These are phyloP conservation scores for Epichloe bromicola DNA, from an alignment of 2,329 filamentous ascomycete genomes.

Conservation along the genomic window DNA sequence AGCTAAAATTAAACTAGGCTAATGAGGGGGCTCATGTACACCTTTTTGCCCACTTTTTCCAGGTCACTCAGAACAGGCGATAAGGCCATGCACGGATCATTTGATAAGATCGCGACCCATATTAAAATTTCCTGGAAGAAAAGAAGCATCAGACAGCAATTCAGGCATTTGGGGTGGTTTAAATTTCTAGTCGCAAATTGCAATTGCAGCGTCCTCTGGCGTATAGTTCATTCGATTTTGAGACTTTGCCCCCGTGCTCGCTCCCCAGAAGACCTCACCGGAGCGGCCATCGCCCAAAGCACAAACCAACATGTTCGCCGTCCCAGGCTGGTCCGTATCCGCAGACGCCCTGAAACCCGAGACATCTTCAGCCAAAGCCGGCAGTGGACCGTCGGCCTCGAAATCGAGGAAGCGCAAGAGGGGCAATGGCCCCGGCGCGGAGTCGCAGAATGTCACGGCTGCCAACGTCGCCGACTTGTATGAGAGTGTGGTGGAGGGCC, in stretches of 20 bases:
- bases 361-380: slow-evolving; percentile 22
- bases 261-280: neutral
- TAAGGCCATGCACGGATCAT: slow-evolving; percentile 2
- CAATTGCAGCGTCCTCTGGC: neutral
- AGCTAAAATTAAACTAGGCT: too few relatives aligned
- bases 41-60: too few relatives aligned
- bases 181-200: neutral
- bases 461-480: slow-evolving; percentile 68
- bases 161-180: neutral
- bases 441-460: slow-evolving; percentile 39
- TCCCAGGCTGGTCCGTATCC: slow-evolving; percentile 82
- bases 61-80: neutral
- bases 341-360: slow-evolving; percentile 60
- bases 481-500: slow-evolving; percentile 65
- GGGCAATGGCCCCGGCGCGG: slow-evolving; percentile 8
- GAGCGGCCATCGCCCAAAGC: neutral
- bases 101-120: slow-evolving; percentile 1
- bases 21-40: too few relatives aligned
- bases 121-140: slow-evolving; percentile 3
- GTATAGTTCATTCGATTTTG: neutral
- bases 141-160: neutral
- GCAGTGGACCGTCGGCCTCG: slow-evolving; percentile 22
- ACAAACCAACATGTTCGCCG: slow-evolving; percentile 61
- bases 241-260: neutral
- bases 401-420: slow-evolving; percentile 49